Evolutionary conservation across 371 early-diverging fungal genomes (phyloP).

Genomic region (Mucor mucedo): DNA sequence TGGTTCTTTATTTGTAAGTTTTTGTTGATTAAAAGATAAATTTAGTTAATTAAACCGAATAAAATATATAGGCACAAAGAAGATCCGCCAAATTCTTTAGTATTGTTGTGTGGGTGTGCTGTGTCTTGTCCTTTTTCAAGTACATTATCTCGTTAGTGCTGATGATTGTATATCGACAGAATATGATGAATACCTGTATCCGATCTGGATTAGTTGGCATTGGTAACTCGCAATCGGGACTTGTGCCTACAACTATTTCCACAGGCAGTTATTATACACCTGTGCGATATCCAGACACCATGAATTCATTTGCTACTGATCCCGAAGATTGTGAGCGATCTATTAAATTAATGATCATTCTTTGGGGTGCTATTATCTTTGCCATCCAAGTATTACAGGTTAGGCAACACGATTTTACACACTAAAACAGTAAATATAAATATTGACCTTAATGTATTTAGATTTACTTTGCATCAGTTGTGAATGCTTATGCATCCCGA

Average conservation of each 20-base stretch:
- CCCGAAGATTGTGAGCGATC: slow-evolving; percentile 34
- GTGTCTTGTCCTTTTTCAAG: slow-evolving; percentile 45
- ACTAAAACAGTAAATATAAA: not conserved
- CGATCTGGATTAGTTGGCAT: slow-evolving; percentile 50
- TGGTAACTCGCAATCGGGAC: slow-evolving; percentile 39
- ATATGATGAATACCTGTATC: slow-evolving; percentile 45
- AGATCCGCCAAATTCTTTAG: slow-evolving; percentile 50
- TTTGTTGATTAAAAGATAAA: not conserved
- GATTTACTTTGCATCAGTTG: slow-evolving; percentile 59
- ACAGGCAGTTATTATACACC: slow-evolving; percentile 47
- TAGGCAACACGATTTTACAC: slow-evolving; percentile 1
- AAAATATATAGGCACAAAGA: slow-evolving; percentile 39
- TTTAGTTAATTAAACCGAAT: slow-evolving; percentile 1
- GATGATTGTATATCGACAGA: slow-evolving; percentile 39
- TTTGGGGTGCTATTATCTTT: slow-evolving; percentile 45
- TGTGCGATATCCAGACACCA: slow-evolving; percentile 45
- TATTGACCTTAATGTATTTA: not conserved
- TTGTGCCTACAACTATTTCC: slow-evolving; percentile 33
- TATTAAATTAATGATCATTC: slow-evolving; percentile 37
- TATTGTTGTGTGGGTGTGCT: slow-evolving; percentile 48
- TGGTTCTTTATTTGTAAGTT: slow-evolving; percentile 50
- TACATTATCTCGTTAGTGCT: slow-evolving; percentile 46
- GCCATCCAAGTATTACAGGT: slow-evolving; percentile 48
- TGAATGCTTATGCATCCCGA: slow-evolving; percentile 49
- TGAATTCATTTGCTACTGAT: slow-evolving; percentile 43